Conservation (phyloP, 805 yeast genomes). For the Yarrowia divulgata region DNA sequence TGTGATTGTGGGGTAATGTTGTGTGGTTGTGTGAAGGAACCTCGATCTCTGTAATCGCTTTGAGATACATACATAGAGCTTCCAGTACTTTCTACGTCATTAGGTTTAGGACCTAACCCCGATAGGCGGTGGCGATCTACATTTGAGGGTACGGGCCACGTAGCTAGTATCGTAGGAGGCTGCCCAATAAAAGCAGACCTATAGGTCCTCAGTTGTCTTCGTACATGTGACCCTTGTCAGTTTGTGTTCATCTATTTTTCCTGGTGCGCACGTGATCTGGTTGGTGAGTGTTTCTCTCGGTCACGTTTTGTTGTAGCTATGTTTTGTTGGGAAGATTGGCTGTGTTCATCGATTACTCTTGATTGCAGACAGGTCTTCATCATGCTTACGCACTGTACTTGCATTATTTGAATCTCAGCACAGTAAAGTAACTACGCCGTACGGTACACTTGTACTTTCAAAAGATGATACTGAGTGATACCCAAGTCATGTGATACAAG, state of each 20-base stretch:
- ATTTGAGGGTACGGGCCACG: background rate
- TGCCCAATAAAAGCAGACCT: background rate
- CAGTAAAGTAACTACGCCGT: too few species aligned
- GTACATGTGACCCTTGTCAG: background rate
- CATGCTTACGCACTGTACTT: too few species aligned
- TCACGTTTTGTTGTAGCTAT: too few species aligned
- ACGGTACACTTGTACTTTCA: too few species aligned
- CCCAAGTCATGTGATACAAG: too few species aligned
- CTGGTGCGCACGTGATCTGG: background rate
- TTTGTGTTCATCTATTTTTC: background rate
- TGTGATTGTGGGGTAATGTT: slow-evolving; percentile 8
- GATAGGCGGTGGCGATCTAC: slow-evolving; percentile 37
- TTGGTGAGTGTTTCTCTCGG: too few species aligned
- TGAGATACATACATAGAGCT: slow-evolving; percentile 4
- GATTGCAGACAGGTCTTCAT: too few species aligned
- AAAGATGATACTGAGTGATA: too few species aligned
- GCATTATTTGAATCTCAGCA: too few species aligned
- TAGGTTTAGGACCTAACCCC: slow-evolving; percentile 34
- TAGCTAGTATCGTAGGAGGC: background rate
- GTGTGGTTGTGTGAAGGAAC: slow-evolving; percentile 13
- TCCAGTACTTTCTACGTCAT: slow-evolving; percentile 36
- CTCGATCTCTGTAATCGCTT: slow-evolving; percentile 1
- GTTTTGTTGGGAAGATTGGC: background rate
- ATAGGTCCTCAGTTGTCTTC: background rate
- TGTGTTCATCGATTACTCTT: background rate